A percentile compares a stretch with the other conserved stretches of the same genome.
These are phyloP conservation scores for Posidonia australis DNA, from an alignment of 106 monocot genomes.

Conservation along the genomic window DNA sequence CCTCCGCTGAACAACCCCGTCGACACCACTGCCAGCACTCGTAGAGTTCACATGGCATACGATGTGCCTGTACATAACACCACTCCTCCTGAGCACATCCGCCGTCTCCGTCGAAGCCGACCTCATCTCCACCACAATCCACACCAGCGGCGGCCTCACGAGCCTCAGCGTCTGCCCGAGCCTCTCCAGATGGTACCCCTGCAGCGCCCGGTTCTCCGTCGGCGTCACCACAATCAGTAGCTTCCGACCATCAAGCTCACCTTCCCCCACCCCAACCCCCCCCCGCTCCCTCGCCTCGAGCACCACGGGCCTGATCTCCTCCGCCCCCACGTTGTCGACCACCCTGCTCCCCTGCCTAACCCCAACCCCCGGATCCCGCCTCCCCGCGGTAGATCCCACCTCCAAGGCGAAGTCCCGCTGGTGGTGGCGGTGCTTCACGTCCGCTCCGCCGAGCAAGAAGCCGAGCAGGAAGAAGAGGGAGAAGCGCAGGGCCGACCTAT, in stretches of 20 bases:
- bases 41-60: slow-evolving; percentile 25
- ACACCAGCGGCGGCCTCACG: slow-evolving; percentile 47
- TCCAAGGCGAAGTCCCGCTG: background rate
- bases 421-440: background rate
- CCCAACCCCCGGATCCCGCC: background rate
- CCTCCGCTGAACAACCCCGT: slow-evolving; percentile 39
- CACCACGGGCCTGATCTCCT: background rate
- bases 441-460: slow-evolving; percentile 13
- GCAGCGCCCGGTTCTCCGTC: slow-evolving; percentile 59
- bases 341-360: no score
- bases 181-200: slow-evolving; percentile 57
- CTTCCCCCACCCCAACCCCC: background rate
- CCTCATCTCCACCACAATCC: slow-evolving; percentile 75
- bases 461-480: slow-evolving; percentile 14
- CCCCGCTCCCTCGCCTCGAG: background rate
- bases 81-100: slow-evolving; percentile 37
- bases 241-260: slow-evolving; percentile 8
- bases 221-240: slow-evolving; percentile 85
- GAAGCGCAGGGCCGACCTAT: slow-evolving; percentile 2
- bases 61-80: slow-evolving; percentile 65
- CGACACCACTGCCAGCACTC: slow-evolving; percentile 20
- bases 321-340: background rate
- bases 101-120: slow-evolving; percentile 50
- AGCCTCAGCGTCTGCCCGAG: slow-evolving; percentile 61
- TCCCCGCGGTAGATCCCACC: background rate